Conservation (phyloP, 805 yeast genomes). For the Candida sphagnicola region DNA sequence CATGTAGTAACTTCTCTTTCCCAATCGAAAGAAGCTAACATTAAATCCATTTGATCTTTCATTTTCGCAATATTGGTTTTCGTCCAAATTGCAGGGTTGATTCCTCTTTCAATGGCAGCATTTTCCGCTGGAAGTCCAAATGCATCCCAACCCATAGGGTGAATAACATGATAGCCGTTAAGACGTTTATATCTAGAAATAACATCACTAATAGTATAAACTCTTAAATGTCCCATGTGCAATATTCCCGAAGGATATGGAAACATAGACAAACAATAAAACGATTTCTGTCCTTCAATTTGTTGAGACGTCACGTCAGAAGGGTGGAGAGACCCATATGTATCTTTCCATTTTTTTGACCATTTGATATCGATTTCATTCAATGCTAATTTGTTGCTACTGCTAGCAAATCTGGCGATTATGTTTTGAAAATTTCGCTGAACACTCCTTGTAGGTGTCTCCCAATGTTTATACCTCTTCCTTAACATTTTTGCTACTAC, state of each 20-base stretch:
- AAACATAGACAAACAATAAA: constrained; percentile 80
- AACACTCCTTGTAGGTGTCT: too few relatives aligned
- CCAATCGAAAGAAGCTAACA: constrained; percentile 93
- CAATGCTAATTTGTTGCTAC: constrained; percentile 8
- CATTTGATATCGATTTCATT: constrained; percentile 49
- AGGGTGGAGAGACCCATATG: constrained; percentile 32
- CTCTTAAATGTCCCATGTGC: constrained; percentile 93
- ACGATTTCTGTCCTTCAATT: constrained; percentile 16
- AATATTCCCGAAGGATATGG: constrained; percentile 94
- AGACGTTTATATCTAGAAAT: constrained; percentile 74
- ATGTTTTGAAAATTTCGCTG: too few relatives aligned
- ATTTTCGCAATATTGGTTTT: constrained; percentile 71
- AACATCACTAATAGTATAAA: constrained; percentile 85
- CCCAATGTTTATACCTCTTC: too few relatives aligned
- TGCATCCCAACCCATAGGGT: constrained; percentile 99
- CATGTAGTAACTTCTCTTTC: constrained; percentile 85
- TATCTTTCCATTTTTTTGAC: constrained; percentile 45
- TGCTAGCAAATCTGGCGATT: not conserved
- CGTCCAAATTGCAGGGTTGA: constrained; percentile 85
- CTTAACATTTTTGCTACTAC: too few relatives aligned
- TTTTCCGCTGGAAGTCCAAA: constrained; percentile 98
- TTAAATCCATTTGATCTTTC: constrained; percentile 74
- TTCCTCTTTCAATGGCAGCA: constrained; percentile 85
- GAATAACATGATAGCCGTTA: constrained; percentile 74
- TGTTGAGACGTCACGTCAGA: constrained; percentile 13